Base-by-base conservation (phyloP, 1,284 basidiomycete genomes). In the Boletus semigastroideus region DNA sequence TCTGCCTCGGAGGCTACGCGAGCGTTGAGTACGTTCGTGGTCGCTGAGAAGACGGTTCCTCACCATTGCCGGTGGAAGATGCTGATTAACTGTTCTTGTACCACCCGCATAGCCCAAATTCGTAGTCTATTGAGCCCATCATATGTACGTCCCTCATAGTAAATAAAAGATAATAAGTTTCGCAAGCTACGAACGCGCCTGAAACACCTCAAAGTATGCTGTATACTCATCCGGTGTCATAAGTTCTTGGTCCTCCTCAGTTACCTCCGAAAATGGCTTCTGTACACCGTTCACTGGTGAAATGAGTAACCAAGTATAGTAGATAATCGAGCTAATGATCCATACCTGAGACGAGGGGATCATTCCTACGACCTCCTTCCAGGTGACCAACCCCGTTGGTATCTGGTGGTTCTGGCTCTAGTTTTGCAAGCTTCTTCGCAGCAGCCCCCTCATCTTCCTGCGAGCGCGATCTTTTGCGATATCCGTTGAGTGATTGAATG, bases 181-280 rank as follows among this genome's bases (percentile, higher is more conserved):
- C 45, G 46, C 28, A 33, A 48, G 25, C 52, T 65, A 70, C 42
- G 64, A 62, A 37, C 42, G 71, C 42, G 74, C 69, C 65, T 79
- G 78, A 60, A 82, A 71, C 46, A 88, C 74, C 59, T 87, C 82
- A 63, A 85, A 90, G 72, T 82, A 91, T 25, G 81, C 78, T n/a
- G 82, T 83, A 63, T 91, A 92, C 67, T 92, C 89, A 48, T 92
- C 90, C 9, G 87, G 83, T 11, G 87, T 89, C 89, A 92, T 92
- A 61, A 84, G 65, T 46, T 90, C 88, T 59, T 91, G 86, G 61
- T 91, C 84, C 59, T 89, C 90, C 61, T 92, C 89, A 11, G 86
- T 90, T 44, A 92, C 79, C 56, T 79, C 72, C n/a, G 86, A 88
- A 64, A 86, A 85, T 14, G 78, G 74, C 54, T 87, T 80, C 7